A percentile compares a stretch with the other conserved stretches of the same genome.
Evolutionary conservation across 2,329 filamentous ascomycete genomes (phyloP).

Genomic region (Aspergillus fischeri): DNA sequence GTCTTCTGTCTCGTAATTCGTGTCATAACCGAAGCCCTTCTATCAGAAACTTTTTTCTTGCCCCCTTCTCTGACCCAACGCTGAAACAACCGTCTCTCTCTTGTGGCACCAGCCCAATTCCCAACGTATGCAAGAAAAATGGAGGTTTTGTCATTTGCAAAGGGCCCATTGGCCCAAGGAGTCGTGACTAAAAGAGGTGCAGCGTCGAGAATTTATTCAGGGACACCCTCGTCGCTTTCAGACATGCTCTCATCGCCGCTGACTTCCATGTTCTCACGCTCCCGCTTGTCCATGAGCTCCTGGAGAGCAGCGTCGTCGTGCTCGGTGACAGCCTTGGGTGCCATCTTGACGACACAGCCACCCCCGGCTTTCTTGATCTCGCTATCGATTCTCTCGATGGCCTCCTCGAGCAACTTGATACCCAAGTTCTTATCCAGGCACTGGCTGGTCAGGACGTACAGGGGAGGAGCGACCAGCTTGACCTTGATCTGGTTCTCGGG

Average conservation of each 20-base stretch:
- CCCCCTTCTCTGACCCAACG: background rate
- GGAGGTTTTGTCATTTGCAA: background rate
- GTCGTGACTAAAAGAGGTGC: background rate
- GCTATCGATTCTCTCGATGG: conserved; percentile 79
- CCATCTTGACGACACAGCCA: conserved; percentile 89
- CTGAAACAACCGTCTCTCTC: background rate
- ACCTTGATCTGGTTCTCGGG: conserved; percentile 94
- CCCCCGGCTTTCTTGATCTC: conserved; percentile 77
- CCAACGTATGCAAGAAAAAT: background rate
- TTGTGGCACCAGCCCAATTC: background rate
- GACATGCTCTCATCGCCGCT: conserved; percentile 95
- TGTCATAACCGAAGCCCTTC: conserved; percentile 21
- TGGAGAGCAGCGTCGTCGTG: conserved; percentile 96
- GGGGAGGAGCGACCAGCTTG: conserved; percentile 92
- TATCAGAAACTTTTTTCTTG: conserved; percentile 22
- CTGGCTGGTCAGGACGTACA: conserved; percentile 94
- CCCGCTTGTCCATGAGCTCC: conserved; percentile 97
- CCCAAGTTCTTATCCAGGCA: conserved; percentile 89
- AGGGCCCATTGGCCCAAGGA: background rate
- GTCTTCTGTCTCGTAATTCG: conserved; percentile 24
- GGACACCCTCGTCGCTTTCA: conserved; percentile 86
- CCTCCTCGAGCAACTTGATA: conserved; percentile 78
- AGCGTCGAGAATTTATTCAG: conserved; percentile 37
- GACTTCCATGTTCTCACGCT: conserved; percentile 95
- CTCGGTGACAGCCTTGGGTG: conserved; percentile 97